Evolutionary conservation across 306 rosid genomes (phyloP).

Genomic region (Rubus idaeus): DNA sequence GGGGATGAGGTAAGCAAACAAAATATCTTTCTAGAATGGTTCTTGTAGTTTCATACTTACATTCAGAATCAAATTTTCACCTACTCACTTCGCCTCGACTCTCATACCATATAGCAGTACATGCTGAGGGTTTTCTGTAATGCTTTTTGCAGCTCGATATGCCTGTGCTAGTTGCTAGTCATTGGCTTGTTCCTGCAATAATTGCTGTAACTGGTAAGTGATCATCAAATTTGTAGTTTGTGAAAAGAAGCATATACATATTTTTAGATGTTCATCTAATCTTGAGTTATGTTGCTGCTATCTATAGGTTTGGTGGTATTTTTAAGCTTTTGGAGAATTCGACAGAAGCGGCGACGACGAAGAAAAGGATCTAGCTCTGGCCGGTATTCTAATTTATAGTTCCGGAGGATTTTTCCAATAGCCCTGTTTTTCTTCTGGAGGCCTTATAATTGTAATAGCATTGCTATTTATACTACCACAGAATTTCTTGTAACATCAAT

Average conservation of each 20-base stretch:
- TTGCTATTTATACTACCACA: neutral
- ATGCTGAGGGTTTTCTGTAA: conserved; percentile 27
- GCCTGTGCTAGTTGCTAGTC: conserved; percentile 62
- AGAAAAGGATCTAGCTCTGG: conserved; percentile 71
- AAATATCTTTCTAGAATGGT: neutral
- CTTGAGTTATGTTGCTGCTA: neutral
- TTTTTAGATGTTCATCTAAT: neutral
- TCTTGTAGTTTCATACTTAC: neutral
- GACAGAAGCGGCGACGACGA: conserved; percentile 77
- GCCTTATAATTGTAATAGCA: neutral
- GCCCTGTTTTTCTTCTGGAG: neutral
- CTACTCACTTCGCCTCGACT: neutral
- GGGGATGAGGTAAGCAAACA: conserved; percentile 74
- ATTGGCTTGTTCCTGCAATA: conserved; percentile 76
- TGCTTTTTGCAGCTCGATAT: conserved; percentile 65
- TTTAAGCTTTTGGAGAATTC: conserved; percentile 79
- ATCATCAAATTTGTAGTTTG: conserved; percentile 15
- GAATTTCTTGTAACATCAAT: conserved; percentile 17
- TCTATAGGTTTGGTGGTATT: conserved; percentile 57
- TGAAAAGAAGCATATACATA: neutral
- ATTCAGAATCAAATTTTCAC: conserved; percentile 1
- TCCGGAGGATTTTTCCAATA: conserved; percentile 4
- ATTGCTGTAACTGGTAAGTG: conserved; percentile 70
- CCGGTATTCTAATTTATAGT: conserved; percentile 63
- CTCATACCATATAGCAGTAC: neutral